Evolutionary conservation across 2,329 filamentous ascomycete genomes (phyloP).

Genomic region (Calonectria crousiana): DNA sequence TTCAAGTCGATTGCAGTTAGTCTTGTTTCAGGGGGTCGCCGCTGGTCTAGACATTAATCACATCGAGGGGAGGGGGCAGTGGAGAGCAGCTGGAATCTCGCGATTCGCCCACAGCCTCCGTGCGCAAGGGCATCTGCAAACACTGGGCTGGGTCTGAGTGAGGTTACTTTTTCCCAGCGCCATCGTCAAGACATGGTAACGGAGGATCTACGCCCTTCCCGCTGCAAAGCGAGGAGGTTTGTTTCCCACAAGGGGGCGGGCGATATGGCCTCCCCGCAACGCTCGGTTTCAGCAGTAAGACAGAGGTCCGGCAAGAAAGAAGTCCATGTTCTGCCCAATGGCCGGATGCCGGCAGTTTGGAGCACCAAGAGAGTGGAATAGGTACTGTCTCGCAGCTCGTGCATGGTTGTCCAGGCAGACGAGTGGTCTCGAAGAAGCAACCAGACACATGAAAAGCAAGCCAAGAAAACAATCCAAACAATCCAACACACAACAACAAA

Average conservation of each 20-base stretch:
- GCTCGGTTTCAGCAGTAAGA: background rate
- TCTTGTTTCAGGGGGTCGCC: constrained; percentile 44
- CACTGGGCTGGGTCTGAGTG: constrained; percentile 12
- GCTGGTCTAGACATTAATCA: constrained; percentile 39
- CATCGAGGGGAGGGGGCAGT: constrained; percentile 27
- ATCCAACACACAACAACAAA: constrained; percentile 4
- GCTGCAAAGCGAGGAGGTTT: constrained; percentile 1
- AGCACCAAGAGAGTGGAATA: background rate
- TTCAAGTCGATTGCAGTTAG: constrained; percentile 36
- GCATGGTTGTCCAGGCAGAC: constrained; percentile 20
- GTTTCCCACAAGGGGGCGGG: background rate
- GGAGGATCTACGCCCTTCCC: constrained; percentile 29
- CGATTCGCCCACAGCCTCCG: constrained; percentile 21
- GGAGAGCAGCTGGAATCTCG: constrained; percentile 39
- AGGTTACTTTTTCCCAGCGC: constrained; percentile 19
- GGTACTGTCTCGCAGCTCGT: background rate
- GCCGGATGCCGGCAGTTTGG: constrained; percentile 17
- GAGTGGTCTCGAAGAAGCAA: constrained; percentile 1
- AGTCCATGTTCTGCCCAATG: constrained; percentile 6
- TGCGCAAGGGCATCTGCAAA: constrained; percentile 32
- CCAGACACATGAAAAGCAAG: background rate
- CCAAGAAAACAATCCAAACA: background rate
- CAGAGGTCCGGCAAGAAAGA: background rate
- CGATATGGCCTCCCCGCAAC: background rate
- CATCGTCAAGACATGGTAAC: constrained; percentile 16